These are phyloP conservation scores for Adansonia rubrostipa DNA, from an alignment of 441 rosid genomes.

Conservation along the genomic window DNA sequence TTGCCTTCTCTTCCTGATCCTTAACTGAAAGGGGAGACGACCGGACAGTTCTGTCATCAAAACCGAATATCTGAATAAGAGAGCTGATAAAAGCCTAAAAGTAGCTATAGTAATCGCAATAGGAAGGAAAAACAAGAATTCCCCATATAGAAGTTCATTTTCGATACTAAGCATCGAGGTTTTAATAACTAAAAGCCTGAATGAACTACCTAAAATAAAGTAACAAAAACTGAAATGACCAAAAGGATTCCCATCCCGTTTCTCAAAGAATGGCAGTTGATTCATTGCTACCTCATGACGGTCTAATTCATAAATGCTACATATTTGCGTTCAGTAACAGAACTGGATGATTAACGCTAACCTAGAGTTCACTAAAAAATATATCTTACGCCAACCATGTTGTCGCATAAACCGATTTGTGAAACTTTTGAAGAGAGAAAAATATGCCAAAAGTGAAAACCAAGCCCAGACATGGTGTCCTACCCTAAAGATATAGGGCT, in stretches of 20 bases:
- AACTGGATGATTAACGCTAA: not conserved
- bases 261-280: not conserved
- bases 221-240: not conserved
- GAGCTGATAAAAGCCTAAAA: not conserved
- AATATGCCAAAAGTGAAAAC: not conserved
- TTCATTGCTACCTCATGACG: not conserved
- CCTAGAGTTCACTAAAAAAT: not conserved
- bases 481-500: not conserved
- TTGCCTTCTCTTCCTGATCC: conserved; percentile 85
- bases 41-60: conserved; percentile 46
- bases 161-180: not conserved
- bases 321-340: not conserved
- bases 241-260: not conserved
- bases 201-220: not conserved
- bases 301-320: not conserved
- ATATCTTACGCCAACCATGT: not conserved
- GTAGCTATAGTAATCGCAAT: not conserved
- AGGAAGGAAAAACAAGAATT: not conserved
- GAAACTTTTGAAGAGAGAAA: not conserved
- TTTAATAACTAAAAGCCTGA: not conserved
- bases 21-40: conserved; percentile 59
- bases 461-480: not conserved
- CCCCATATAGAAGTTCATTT: not conserved
- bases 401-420: conserved; percentile 9
- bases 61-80: conserved; percentile 13